These are phyloP conservation scores for Rhizophora apiculata DNA, from an alignment of 345 rosid species.

Conservation along the genomic window DNA sequence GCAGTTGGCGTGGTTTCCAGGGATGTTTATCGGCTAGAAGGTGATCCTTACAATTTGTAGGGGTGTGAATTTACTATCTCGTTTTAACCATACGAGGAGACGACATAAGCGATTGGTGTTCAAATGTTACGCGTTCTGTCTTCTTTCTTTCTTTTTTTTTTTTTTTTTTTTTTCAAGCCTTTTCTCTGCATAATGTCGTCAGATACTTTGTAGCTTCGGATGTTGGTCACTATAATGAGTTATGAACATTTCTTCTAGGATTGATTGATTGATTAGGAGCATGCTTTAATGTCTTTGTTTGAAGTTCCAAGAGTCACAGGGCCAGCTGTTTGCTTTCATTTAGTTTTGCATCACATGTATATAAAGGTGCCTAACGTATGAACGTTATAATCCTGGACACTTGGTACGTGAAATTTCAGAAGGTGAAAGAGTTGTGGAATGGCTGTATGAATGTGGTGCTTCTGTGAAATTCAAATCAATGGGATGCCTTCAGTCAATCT, in stretches of 20 bases:
- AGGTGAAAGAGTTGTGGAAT: background rate
- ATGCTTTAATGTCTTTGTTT: background rate
- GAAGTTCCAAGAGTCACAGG: too few species aligned
- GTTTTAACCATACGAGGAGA: too few species aligned
- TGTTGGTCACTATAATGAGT: background rate
- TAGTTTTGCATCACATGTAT: background rate
- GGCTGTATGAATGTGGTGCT: background rate
- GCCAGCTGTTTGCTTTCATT: too few species aligned
- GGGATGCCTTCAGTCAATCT: background rate
- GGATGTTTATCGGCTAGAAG: background rate
- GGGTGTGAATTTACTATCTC: too few species aligned
- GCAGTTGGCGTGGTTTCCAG: background rate
- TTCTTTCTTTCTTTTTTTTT: background rate
- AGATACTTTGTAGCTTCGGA: background rate
- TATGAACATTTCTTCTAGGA: background rate
- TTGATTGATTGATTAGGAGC: background rate
- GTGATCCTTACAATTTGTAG: too few species aligned
- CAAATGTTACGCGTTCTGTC: background rate
- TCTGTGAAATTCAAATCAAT: background rate
- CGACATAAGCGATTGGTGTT: background rate
- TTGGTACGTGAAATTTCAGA: background rate
- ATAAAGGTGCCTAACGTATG: background rate
- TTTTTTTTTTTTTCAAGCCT: background rate
- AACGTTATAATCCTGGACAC: background rate
- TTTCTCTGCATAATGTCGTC: background rate